These are phyloP conservation scores for Picochlorum sp. DNA, from an alignment of 139 green algal genomes.

Conservation along the genomic window DNA sequence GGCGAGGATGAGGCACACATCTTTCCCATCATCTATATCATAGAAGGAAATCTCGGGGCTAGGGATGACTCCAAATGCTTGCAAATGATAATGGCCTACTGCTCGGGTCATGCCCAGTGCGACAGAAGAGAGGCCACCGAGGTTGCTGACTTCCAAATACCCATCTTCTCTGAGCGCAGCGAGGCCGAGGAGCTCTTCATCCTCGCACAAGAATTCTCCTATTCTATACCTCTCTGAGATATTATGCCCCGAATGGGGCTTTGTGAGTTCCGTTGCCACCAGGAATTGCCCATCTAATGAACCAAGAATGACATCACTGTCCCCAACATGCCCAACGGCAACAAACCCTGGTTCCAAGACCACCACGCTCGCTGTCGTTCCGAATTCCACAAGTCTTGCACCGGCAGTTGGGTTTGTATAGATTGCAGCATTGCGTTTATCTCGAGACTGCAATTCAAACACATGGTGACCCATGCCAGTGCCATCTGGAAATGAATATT, in stretches of 20 bases:
- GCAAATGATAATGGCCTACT: constrained; percentile 36
- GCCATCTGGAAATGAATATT: not conserved
- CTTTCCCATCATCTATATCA: constrained; percentile 8
- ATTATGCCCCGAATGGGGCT: constrained; percentile 14
- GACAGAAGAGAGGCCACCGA: constrained; percentile 24
- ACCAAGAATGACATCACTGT: constrained; percentile 49
- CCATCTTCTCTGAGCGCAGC: constrained; percentile 23
- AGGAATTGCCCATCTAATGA: constrained; percentile 9
- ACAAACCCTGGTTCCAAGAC: constrained; percentile 41
- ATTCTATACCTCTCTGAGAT: constrained; percentile 11
- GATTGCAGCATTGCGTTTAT: not conserved
- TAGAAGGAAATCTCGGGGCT: constrained; percentile 19
- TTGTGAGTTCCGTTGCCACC: not conserved
- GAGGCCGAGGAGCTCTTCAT: not conserved
- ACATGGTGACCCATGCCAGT: not conserved
- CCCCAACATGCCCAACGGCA: constrained; percentile 43
- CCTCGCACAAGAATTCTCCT: constrained; percentile 1
- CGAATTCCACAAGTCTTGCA: constrained; percentile 45
- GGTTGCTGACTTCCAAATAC: constrained; percentile 39
- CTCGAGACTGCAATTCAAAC: not conserved
- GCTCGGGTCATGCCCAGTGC: constrained; percentile 61
- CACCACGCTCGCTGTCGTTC: constrained; percentile 48
- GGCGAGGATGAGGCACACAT: constrained; percentile 53
- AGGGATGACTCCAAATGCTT: constrained; percentile 18
- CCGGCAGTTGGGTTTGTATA: constrained; percentile 3